phyloP scores from a whole-genome alignment of 371 early-diverging fungal species.

The Apophysomyces sp. region DNA sequence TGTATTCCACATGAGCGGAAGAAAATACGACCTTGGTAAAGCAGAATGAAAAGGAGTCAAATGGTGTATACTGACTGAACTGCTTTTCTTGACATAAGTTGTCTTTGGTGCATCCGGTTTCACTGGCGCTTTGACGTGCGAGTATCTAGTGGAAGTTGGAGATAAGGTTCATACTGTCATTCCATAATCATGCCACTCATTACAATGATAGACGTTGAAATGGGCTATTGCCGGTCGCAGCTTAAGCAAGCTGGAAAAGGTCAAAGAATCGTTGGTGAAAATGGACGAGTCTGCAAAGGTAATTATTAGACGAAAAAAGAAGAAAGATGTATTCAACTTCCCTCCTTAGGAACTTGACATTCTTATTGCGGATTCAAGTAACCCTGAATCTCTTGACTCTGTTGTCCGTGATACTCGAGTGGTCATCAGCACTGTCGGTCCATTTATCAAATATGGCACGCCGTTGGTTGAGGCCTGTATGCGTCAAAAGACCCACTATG shows the following conservation, averaged over 20 bases:
- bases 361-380: constrained; percentile 63
- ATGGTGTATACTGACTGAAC: background rate
- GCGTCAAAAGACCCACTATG: constrained; percentile 79
- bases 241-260: constrained; percentile 20
- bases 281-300: constrained; percentile 35
- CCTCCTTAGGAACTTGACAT: constrained; percentile 33
- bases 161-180: background rate
- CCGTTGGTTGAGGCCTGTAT: constrained; percentile 84
- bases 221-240: background rate
- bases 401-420: constrained; percentile 70
- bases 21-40: background rate
- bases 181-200: background rate
- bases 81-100: background rate
- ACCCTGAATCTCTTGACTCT: constrained; percentile 51
- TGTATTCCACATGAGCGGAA: background rate
- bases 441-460: constrained; percentile 60
- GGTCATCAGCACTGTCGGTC: constrained; percentile 83
- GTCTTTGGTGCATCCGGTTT: background rate
- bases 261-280: constrained; percentile 34
- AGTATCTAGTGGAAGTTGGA: background rate
- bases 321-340: background rate
- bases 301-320: background rate
- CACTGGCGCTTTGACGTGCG: background rate
- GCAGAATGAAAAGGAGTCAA: background rate
- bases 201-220: background rate